A percentile compares a stretch with the other conserved stretches of the same genome.
phyloP scores from a whole-genome alignment of 805 yeast species.

The Brettanomyces sp. region DNA sequence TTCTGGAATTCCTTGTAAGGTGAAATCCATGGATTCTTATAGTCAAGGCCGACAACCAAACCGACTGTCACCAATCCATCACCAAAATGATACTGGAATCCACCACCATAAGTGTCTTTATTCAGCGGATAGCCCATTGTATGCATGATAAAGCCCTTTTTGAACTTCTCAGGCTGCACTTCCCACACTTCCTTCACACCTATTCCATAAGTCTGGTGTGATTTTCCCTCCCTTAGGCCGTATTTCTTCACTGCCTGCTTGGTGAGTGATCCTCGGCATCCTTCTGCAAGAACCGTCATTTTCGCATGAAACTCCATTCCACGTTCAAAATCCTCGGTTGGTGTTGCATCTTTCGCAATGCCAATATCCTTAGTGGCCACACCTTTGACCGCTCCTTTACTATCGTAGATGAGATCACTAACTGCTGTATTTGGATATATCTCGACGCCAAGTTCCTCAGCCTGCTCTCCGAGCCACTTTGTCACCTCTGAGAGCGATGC shows the following conservation, averaged over 20 bases:
- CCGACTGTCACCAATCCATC: slow-evolving; percentile 89
- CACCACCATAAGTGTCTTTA: slow-evolving; percentile 82
- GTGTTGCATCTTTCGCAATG: slow-evolving; percentile 60
- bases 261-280: slow-evolving; percentile 93
- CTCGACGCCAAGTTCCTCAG: slow-evolving; percentile 91
- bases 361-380: slow-evolving; percentile 96
- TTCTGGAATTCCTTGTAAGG: slow-evolving; percentile 95
- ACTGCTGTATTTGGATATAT: slow-evolving; percentile 87
- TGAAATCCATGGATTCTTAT: slow-evolving; percentile 87
- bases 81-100: slow-evolving; percentile 94
- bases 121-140: slow-evolving; percentile 82
- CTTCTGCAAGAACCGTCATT: slow-evolving; percentile 86
- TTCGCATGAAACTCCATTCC: slow-evolving; percentile 97
- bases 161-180: slow-evolving; percentile 72
- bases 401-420: slow-evolving; percentile 59
- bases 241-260: slow-evolving; percentile 67
- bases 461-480: slow-evolving; percentile 73
- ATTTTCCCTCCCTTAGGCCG: slow-evolving; percentile 52
- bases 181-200: slow-evolving; percentile 98
- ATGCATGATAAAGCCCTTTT: slow-evolving; percentile 75
- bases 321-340: slow-evolving; percentile 73
- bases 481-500: slow-evolving; percentile 77
- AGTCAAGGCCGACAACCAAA: slow-evolving; percentile 89
- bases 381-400: slow-evolving; percentile 62
- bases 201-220: slow-evolving; percentile 86